phyloP scores from a whole-genome alignment of 768 basidiomycete genomes.

The Boletus pseudopeckii region DNA sequence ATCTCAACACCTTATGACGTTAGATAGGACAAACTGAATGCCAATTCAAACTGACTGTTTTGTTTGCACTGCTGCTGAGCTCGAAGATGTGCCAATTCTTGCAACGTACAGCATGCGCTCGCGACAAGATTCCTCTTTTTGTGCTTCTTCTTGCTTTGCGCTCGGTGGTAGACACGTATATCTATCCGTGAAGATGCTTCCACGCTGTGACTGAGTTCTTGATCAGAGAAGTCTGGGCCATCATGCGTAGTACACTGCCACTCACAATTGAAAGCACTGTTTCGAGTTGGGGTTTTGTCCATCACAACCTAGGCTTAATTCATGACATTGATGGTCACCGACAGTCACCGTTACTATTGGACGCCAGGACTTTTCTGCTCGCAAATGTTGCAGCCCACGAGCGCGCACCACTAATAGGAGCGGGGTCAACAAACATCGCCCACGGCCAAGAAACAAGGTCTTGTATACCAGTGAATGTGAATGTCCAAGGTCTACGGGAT shows the following conservation, averaged over 20 bases:
- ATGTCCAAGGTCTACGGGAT: slow-evolving; percentile 5
- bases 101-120: slow-evolving; percentile 45
- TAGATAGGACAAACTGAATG: background rate
- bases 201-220: slow-evolving; percentile 37
- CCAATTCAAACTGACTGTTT: slow-evolving; percentile 37
- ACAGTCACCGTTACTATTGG: slow-evolving; percentile 60
- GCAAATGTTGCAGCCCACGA: slow-evolving; percentile 39
- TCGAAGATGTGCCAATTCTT: slow-evolving; percentile 51
- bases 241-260: background rate
- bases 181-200: slow-evolving; percentile 42
- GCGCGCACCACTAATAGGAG: slow-evolving; percentile 40
- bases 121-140: slow-evolving; percentile 58
- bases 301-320: slow-evolving; percentile 59
- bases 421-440: no score
- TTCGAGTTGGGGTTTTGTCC: slow-evolving; percentile 71
- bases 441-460: accelerated
- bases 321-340: slow-evolving; percentile 49
- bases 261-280: slow-evolving; percentile 51
- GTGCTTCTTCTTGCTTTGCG: slow-evolving; percentile 60
- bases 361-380: slow-evolving; percentile 63
- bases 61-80: slow-evolving; percentile 35
- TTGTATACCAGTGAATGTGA: slow-evolving; percentile 13
- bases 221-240: background rate
- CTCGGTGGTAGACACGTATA: slow-evolving; percentile 54
- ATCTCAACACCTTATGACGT: slow-evolving; percentile 39